Conservation (phyloP, 2,329 filamentous ascomycete species). For the Lasiodiplodia theobromae region DNA sequence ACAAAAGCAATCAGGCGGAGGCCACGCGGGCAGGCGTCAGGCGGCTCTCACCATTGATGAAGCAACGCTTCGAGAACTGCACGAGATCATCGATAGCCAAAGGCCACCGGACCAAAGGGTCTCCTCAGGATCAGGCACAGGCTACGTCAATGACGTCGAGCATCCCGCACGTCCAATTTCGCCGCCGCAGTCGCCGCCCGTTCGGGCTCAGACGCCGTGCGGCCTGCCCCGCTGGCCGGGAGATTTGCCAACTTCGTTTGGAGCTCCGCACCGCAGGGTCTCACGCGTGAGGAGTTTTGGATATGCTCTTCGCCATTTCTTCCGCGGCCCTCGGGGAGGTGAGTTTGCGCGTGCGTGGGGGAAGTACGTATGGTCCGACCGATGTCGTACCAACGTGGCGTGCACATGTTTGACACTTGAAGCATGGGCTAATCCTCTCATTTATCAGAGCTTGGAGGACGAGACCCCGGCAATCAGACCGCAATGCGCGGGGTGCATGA, state of each 20-base stretch:
- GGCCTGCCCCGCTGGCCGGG: constrained; percentile 30
- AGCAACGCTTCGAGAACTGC: constrained; percentile 26
- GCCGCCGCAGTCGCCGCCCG: constrained; percentile 22
- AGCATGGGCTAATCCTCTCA: constrained; percentile 24
- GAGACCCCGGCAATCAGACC: constrained; percentile 6
- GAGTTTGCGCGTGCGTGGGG: background rate
- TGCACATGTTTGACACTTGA: constrained; percentile 20
- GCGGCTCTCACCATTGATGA: constrained; percentile 26
- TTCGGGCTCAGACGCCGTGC: constrained; percentile 25
- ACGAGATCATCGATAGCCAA: constrained; percentile 25
- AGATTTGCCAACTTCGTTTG: constrained; percentile 13
- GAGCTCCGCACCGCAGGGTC: constrained; percentile 19
- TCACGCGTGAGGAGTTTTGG: constrained; percentile 25
- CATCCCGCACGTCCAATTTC: constrained; percentile 15
- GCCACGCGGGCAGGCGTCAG: constrained; percentile 13
- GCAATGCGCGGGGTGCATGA: constrained; percentile 9
- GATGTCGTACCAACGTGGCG: constrained; percentile 22
- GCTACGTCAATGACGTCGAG: constrained; percentile 10
- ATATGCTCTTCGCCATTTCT: constrained; percentile 19
- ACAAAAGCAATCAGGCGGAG: constrained; percentile 12
- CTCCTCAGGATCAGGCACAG: constrained; percentile 8
- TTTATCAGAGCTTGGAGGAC: constrained; percentile 18
- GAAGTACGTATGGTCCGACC: background rate
- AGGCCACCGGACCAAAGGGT: background rate
- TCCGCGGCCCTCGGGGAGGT: constrained; percentile 22